A percentile compares a stretch with the other conserved stretches of the same genome.
Evolutionary conservation across 2,329 filamentous ascomycete genomes (phyloP).

Genomic region (Neurospora crassa): DNA sequence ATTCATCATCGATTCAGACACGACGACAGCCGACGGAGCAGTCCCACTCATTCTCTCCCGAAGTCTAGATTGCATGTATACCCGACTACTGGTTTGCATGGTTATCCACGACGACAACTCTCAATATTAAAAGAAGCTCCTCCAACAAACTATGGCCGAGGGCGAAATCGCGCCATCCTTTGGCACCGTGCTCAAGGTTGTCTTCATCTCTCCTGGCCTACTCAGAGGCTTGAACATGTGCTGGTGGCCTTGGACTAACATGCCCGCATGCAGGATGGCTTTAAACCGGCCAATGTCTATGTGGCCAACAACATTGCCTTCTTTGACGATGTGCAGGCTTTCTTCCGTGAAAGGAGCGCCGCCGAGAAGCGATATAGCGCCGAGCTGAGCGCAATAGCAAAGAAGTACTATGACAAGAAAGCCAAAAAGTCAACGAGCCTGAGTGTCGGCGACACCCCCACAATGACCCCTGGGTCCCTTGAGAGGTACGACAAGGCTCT

Average conservation of each 20-base stretch:
- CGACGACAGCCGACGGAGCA: background rate
- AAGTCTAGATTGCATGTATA: slow-evolving; percentile 1
- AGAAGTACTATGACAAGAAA: slow-evolving; percentile 95
- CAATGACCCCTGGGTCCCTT: slow-evolving; percentile 87
- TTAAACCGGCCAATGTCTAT: slow-evolving; percentile 92
- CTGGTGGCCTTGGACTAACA: slow-evolving; percentile 13
- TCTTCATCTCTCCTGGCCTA: slow-evolving; percentile 6
- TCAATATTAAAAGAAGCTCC: slow-evolving; percentile 7
- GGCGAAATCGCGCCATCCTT: slow-evolving; percentile 78
- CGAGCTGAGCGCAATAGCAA: slow-evolving; percentile 78
- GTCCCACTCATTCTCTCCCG: background rate
- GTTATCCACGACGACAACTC: slow-evolving; percentile 3
- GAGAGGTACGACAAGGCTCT: slow-evolving; percentile 52
- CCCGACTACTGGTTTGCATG: slow-evolving; percentile 11
- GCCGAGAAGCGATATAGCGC: slow-evolving; percentile 97
- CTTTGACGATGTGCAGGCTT: slow-evolving; percentile 94
- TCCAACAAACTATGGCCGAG: slow-evolving; percentile 57
- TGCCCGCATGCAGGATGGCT: slow-evolving; percentile 63
- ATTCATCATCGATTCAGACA: background rate
- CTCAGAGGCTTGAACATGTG: slow-evolving; percentile 4
- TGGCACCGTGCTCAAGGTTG: slow-evolving; percentile 87
- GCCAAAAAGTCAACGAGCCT: slow-evolving; percentile 76
- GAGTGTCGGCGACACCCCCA: slow-evolving; percentile 87
- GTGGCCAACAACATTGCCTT: slow-evolving; percentile 80
- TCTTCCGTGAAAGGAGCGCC: slow-evolving; percentile 86